Evolutionary conservation across 768 basidiomycete genomes (phyloP), one percentile per base, ranked within the genome.

Genomic region (Rhodotorula diobovata): DNA sequence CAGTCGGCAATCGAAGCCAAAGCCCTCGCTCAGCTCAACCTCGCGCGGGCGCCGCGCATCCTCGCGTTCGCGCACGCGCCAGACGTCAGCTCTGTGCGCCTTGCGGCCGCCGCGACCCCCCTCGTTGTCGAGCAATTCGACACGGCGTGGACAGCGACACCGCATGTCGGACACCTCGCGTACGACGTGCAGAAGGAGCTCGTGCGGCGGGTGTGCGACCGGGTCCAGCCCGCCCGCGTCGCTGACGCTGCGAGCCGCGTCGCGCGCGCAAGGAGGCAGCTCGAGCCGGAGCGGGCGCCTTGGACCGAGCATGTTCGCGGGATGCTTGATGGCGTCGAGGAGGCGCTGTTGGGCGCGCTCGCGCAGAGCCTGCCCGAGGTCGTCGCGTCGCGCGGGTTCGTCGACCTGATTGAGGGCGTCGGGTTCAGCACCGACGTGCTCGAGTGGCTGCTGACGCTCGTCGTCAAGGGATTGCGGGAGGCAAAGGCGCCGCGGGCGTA

Each of bases 1-100:
- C 85, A 87, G 70, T 84, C 86, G 67, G 95, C 98, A 78, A 84
- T 90, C 54, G 90, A 91, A 76, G 88, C 89, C 0, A 86, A 90
- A 68, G 86, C 97, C 77, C 86, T 89, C 30, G 86, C 89, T 74
- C 93, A 96, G 80, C 91, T 94, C 86, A 93, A 94, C 77, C 80
- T 85, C n/a, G 87, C 88, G 71, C 85, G 94, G 18, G 87, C 87
- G 0, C 91, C 91, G 0, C 83, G 93, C 39, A 85, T 95, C 5
- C 88, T 94, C 77, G 88, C 89, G 73, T 97, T 97, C 63, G 85
- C 92, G 0, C 73, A 87, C 4, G 78, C 84, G 0, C 86, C 89
- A 16, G 95, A 96, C 77, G 89, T 95, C 18, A 84, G 86, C 69
- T 91, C 92, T 77, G 75, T 82, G 0, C 82, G 85, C 48, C 85